Percentiles rank a stretch among this genome's conserved stretches.
phyloP scores from a whole-genome alignment of 768 basidiomycete genomes.

The Trametes villosa region DNA sequence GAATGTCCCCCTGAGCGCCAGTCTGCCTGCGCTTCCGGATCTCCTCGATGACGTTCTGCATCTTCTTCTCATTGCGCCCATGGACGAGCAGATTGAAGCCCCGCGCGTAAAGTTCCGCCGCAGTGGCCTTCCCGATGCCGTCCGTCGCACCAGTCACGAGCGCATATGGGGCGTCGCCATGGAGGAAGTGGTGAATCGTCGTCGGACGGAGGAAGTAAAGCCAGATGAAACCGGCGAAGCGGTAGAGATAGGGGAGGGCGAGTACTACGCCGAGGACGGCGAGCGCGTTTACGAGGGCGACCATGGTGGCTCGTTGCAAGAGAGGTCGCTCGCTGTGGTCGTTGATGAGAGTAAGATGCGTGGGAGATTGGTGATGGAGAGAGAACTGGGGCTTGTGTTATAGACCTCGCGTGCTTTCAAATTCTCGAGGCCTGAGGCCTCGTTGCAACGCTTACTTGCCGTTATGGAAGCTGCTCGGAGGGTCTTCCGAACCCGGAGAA shows the following conservation, averaged over 20 bases:
- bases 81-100: slow-evolving; percentile 38
- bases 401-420: too few relatives aligned
- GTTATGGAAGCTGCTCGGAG: too few relatives aligned
- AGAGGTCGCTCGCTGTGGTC: not conserved
- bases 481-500: too few relatives aligned
- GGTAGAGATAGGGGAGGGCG: slow-evolving; percentile 21
- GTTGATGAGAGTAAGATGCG: not conserved
- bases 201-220: slow-evolving; percentile 29
- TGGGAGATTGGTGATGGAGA: not conserved
- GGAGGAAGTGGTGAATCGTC: slow-evolving; percentile 26
- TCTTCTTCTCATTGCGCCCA: slow-evolving; percentile 32
- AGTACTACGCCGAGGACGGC: slow-evolving; percentile 23
- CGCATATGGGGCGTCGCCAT: slow-evolving; percentile 30
- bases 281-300: slow-evolving; percentile 15
- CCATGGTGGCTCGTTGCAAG: not conserved
- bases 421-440: too few relatives aligned
- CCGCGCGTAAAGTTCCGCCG: slow-evolving; percentile 29
- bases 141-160: slow-evolving; percentile 35
- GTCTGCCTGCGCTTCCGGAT: slow-evolving; percentile 15
- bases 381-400: too few relatives aligned
- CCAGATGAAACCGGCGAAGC: slow-evolving; percentile 26
- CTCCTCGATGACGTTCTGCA: slow-evolving; percentile 29
- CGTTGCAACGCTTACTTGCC: too few relatives aligned
- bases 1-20: slow-evolving; percentile 20
- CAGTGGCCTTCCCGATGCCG: slow-evolving; percentile 34